These are phyloP conservation scores for Silene conica DNA, from an alignment of 148 eudicot species.

Conservation along the genomic window DNA sequence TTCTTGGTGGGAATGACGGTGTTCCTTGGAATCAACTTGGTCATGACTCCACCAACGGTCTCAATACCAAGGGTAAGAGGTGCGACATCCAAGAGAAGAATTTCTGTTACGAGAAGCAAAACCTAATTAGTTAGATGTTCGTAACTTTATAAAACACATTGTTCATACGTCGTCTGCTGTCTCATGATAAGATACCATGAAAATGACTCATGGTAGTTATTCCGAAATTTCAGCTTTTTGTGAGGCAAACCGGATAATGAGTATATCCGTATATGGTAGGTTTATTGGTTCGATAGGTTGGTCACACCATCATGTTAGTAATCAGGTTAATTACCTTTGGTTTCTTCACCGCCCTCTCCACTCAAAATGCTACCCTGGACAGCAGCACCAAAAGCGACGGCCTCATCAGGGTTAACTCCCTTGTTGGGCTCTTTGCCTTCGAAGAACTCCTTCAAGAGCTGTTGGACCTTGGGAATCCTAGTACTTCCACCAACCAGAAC, in stretches of 20 bases:
- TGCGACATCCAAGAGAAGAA: slow-evolving; percentile 78
- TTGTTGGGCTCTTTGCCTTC: slow-evolving; percentile 70
- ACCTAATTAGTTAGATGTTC: background rate
- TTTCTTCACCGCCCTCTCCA: slow-evolving; percentile 60
- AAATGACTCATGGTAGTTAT: background rate
- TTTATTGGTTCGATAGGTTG: too few relatives aligned
- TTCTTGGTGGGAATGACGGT: slow-evolving; percentile 75
- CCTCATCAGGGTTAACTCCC: slow-evolving; percentile 82
- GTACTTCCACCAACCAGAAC: slow-evolving; percentile 85
- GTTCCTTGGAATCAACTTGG: slow-evolving; percentile 85
- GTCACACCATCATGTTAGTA: too few relatives aligned
- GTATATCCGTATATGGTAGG: background rate
- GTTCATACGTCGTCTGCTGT: too few relatives aligned
- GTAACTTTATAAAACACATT: too few relatives aligned
- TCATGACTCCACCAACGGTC: slow-evolving; percentile 89
- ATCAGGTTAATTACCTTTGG: slow-evolving; percentile 31
- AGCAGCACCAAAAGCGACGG: slow-evolving; percentile 64
- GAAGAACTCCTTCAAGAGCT: slow-evolving; percentile 58
- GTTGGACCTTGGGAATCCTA: slow-evolving; percentile 71
- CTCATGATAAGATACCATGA: too few relatives aligned
- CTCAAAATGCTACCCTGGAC: slow-evolving; percentile 59
- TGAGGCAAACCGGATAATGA: too few relatives aligned
- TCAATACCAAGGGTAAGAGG: slow-evolving; percentile 80
- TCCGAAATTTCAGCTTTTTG: too few relatives aligned
- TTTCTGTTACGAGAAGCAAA: slow-evolving; percentile 29